Evolutionary conservation across 1,139 yeast species (phyloP), one percentile per base, ranked within the genome.

Genomic region (Saccharomyces hybrid): DNA sequence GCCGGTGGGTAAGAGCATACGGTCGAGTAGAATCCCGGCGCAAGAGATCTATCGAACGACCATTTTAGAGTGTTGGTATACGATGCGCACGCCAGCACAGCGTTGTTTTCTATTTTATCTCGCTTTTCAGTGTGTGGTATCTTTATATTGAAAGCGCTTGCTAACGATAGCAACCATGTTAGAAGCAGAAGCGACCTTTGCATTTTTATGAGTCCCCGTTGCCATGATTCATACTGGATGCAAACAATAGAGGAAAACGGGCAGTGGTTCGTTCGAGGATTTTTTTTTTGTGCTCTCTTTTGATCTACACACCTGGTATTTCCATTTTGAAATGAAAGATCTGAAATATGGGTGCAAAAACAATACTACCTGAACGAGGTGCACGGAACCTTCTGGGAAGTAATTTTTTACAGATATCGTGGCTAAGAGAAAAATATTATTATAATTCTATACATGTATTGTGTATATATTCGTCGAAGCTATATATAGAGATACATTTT

Each of bases 31-130:
- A 46, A 50, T 11, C 41, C 30, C 1, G n/a, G n/a, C 7, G 14
- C 16, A 11, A 14, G 42, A 25, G 32, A 30, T 0, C 34, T 25
- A 23, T 46, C 34, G 32, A 31, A 50, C 26, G 20, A n/a, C 53
- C 53, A 50, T 5, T 26, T 13, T 28, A 50, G 34, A 30, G 41
- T 11, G 20, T 44, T 47, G 27, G 23, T 28, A 32, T 50, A 50
- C 9, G 50, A 46, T 14, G 50, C 50, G 47, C 53, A 50, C 26
- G 53, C 49, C 49, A 46, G 32, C 46, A 50, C 53, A 13, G 53
- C 49, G 26, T 50, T 50, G 31, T 31, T 8, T 46, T 47, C 53
- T 34, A 34, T 31, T n/a, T 31, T 1, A 38, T 50, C 53, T 16
- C 27, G 46, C 2, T 16, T 16, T 41, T 20, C 25, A 20, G 25